phyloP scores from a whole-genome alignment of 768 basidiomycete genomes.

The Trametes maxima region DNA sequence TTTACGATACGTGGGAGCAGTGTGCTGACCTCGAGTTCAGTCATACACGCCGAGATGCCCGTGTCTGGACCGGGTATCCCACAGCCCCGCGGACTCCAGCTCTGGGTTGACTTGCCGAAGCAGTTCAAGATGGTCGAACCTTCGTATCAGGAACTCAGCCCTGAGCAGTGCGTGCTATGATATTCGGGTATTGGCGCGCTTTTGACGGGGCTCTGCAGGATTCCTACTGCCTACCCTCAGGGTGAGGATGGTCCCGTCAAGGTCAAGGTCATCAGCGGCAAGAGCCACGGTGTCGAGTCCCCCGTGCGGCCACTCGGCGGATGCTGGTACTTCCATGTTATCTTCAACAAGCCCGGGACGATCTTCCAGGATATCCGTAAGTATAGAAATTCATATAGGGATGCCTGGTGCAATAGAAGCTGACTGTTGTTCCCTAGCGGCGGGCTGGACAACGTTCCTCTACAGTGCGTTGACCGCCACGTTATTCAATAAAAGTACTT shows the following conservation, averaged over 20 bases:
- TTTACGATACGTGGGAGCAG: not conserved
- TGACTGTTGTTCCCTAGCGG: slow-evolving; percentile 43
- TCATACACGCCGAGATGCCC: slow-evolving; percentile 91
- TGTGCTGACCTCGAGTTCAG: slow-evolving; percentile 18
- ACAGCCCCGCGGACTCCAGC: slow-evolving; percentile 81
- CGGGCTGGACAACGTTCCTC: slow-evolving; percentile 89
- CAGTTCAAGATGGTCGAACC: slow-evolving; percentile 86
- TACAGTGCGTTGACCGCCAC: slow-evolving; percentile 57
- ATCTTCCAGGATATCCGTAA: slow-evolving; percentile 85
- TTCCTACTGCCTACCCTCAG: slow-evolving; percentile 73
- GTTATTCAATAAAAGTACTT: too few relatives aligned
- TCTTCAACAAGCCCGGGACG: slow-evolving; percentile 58
- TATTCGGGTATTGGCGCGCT: not conserved
- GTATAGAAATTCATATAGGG: slow-evolving; percentile 28
- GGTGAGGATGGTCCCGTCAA: slow-evolving; percentile 67
- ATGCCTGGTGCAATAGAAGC: not conserved
- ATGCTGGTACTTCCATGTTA: slow-evolving; percentile 90
- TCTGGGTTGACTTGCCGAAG: slow-evolving; percentile 85
- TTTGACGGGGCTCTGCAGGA: slow-evolving; percentile 40
- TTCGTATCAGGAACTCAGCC: slow-evolving; percentile 79
- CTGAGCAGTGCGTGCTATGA: slow-evolving; percentile 50
- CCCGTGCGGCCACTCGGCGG: slow-evolving; percentile 91
- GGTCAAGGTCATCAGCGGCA: slow-evolving; percentile 88
- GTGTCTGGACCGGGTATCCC: slow-evolving; percentile 65
- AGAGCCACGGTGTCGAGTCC: slow-evolving; percentile 82